Evolutionary conservation across 768 basidiomycete genomes (phyloP).

Genomic region (Leucocoprinus leucothites): DNA sequence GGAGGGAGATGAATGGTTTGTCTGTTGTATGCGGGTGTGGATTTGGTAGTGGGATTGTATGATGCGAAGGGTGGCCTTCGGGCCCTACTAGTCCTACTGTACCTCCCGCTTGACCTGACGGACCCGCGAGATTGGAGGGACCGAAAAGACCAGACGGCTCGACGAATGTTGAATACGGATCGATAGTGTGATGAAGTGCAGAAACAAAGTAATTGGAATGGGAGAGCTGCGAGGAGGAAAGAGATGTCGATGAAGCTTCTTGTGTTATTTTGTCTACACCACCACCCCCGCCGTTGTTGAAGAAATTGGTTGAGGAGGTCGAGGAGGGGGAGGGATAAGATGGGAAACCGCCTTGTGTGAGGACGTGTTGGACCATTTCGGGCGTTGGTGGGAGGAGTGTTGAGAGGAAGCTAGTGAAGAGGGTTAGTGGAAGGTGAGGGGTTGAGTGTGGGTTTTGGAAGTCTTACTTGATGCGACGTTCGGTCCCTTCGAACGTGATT

Average conservation of each 20-base stretch:
- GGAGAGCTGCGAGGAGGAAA: slow-evolving; percentile 26
- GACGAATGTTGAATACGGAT: slow-evolving; percentile 9
- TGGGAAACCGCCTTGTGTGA: slow-evolving; percentile 59
- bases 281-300: too few relatives aligned
- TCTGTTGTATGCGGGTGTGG: slow-evolving; percentile 32
- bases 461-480: slow-evolving; percentile 54
- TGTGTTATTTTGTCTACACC: not conserved
- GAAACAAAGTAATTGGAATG: slow-evolving; percentile 26
- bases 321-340: slow-evolving; percentile 21
- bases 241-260: slow-evolving; percentile 21
- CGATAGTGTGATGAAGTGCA: slow-evolving; percentile 15
- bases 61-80: not conserved
- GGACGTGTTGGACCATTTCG: slow-evolving; percentile 65
- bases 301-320: slow-evolving; percentile 15
- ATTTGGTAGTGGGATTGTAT: slow-evolving; percentile 16
- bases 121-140: not conserved
- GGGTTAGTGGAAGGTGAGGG: slow-evolving; percentile 2
- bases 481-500: slow-evolving; percentile 55
- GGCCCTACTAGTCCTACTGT: too few relatives aligned
- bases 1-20: slow-evolving; percentile 55
- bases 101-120: not conserved
- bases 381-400: slow-evolving; percentile 74
- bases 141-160: not conserved
- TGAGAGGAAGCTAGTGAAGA: slow-evolving; percentile 55
- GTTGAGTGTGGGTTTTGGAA: too few relatives aligned